A percentile compares a stretch with the other conserved stretches of the same genome.
Conservation (phyloP, 148 eudicot genomes). For the Mesembryanthemum crystallinum region DNA sequence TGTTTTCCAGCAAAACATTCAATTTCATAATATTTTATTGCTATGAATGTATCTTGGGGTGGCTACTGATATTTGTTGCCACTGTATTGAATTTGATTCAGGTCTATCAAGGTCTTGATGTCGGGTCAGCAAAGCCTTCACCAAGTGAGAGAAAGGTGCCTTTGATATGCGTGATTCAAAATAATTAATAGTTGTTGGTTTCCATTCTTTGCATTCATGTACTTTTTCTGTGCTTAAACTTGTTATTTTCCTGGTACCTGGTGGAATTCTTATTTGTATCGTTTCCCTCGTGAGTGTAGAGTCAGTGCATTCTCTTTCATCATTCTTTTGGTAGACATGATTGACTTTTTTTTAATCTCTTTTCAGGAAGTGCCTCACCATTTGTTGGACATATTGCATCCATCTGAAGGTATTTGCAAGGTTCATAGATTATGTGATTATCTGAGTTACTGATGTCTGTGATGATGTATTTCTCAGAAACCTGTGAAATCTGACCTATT, state of each 20-base stretch:
- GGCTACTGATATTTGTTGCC: neutral
- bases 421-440: neutral
- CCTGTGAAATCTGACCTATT: neutral
- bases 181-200: slow-evolving; percentile 12
- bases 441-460: neutral
- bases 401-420: slow-evolving; percentile 69
- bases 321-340: neutral
- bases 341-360: neutral
- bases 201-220: slow-evolving; percentile 6
- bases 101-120: slow-evolving; percentile 95
- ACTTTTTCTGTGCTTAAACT: neutral
- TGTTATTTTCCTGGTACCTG: neutral
- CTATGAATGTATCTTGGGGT: too few relatives aligned
- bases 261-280: neutral
- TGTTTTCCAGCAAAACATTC: too few relatives aligned
- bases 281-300: neutral
- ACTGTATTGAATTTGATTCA: slow-evolving; percentile 25
- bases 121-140: slow-evolving; percentile 96
- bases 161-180: slow-evolving; percentile 18
- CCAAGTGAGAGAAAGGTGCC: slow-evolving; percentile 71
- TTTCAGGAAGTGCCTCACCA: slow-evolving; percentile 91
- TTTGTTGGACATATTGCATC: slow-evolving; percentile 83
- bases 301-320: neutral
- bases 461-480: neutral
- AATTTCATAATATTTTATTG: too few relatives aligned